These are phyloP conservation scores for Fraxinus sp. DNA, from an alignment of 305 asterid genomes.

Conservation along the genomic window DNA sequence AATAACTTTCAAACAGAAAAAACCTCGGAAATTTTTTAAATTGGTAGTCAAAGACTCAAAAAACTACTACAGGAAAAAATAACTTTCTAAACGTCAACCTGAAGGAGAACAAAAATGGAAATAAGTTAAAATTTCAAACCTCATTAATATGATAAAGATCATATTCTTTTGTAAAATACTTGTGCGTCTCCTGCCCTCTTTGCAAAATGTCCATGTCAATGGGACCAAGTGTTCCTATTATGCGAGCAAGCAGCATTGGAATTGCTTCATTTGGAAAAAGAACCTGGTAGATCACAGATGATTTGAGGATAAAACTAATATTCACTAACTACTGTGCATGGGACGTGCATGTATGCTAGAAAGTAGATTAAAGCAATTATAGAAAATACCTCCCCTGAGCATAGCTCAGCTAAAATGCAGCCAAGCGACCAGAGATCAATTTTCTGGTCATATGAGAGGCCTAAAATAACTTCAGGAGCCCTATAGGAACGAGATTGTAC, in stretches of 20 bases:
- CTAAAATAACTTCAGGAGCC: constrained; percentile 96
- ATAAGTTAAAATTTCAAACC: constrained; percentile 43
- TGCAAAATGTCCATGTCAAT: constrained; percentile 64
- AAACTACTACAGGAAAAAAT: background rate
- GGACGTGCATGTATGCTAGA: background rate
- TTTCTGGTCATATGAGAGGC: constrained; percentile 84
- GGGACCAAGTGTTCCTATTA: constrained; percentile 74
- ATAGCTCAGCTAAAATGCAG: constrained; percentile 83
- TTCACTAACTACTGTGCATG: background rate
- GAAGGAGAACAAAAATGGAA: background rate
- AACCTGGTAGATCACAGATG: constrained; percentile 49
- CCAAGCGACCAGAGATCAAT: constrained; percentile 97
- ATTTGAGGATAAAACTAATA: background rate
- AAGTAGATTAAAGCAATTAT: background rate
- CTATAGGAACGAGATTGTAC: constrained; percentile 97
- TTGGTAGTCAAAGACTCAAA: background rate
- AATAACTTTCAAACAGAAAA: background rate
- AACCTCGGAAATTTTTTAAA: background rate
- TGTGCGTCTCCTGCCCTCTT: constrained; percentile 69
- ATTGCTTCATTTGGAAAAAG: constrained; percentile 86
- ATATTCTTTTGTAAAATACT: constrained; percentile 80
- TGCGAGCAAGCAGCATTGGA: constrained; percentile 66
- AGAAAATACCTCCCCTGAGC: constrained; percentile 73
- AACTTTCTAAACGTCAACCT: background rate
- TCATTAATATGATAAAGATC: constrained; percentile 65